These are phyloP conservation scores for Botrytis paeoniae DNA, from an alignment of 2,329 filamentous ascomycete species.

Conservation along the genomic window DNA sequence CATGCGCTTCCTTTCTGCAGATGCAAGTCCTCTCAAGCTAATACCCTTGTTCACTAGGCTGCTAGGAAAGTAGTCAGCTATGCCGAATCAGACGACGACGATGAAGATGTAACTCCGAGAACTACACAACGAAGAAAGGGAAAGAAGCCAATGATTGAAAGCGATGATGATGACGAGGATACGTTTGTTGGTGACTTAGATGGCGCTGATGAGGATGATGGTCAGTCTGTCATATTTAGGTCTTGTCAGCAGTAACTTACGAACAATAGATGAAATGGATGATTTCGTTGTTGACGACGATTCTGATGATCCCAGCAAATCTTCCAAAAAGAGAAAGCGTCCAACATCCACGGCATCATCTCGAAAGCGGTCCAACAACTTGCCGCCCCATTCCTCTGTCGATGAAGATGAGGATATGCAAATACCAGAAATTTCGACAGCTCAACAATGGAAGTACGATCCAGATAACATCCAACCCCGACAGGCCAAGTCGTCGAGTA, in stretches of 20 bases:
- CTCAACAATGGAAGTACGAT: slow-evolving; percentile 78
- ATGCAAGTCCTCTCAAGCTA: not conserved
- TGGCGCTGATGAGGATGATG: slow-evolving; percentile 55
- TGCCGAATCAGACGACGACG: slow-evolving; percentile 79
- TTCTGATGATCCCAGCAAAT: slow-evolving; percentile 62
- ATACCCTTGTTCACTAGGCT: slow-evolving; percentile 37
- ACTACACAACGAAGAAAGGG: slow-evolving; percentile 40
- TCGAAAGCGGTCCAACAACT: slow-evolving; percentile 61
- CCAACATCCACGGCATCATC: slow-evolving; percentile 49
- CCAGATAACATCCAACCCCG: slow-evolving; percentile 54
- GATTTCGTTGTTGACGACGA: slow-evolving; percentile 84
- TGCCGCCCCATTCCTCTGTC: slow-evolving; percentile 46
- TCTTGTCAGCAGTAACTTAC: slow-evolving; percentile 8
- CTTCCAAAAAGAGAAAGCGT: slow-evolving; percentile 67
- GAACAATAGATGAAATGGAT: slow-evolving; percentile 62
- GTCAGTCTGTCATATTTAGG: slow-evolving; percentile 41
- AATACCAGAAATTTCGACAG: slow-evolving; percentile 64
- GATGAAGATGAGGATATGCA: slow-evolving; percentile 51
- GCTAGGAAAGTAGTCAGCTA: slow-evolving; percentile 71
- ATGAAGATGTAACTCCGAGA: slow-evolving; percentile 61
- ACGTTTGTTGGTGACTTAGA: slow-evolving; percentile 62
- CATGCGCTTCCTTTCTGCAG: slow-evolving; percentile 40
- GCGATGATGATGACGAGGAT: slow-evolving; percentile 65
- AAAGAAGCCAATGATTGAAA: slow-evolving; percentile 60
- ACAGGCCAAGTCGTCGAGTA: slow-evolving; percentile 44